Base-by-base conservation (phyloP, 495 filamentous ascomycete genomes). In the Penicillium salamii region DNA sequence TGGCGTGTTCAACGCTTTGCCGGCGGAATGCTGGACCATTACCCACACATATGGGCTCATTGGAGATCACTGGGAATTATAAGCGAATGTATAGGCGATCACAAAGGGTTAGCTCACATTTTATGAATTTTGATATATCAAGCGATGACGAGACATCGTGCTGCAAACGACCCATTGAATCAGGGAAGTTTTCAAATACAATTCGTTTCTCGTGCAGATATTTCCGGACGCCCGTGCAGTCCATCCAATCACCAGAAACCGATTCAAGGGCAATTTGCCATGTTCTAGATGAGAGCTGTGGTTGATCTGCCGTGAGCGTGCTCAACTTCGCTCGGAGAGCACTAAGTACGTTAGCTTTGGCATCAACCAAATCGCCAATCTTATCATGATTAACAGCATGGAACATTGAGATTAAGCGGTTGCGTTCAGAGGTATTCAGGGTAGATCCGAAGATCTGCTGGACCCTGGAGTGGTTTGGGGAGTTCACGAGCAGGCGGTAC, bases 141-240 rank as follows among this genome's bases (percentile, higher is more conserved):
- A 68, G 34, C 38, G 52, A 34, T 24, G 55, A 32, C 19, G 53
- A 49, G 42, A 40, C 46, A 31, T 34, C 18, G 20, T 39, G 38
- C 12, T 23, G 34, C 18, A 8, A 3, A 29, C 17, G 35, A 21
- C 46, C 36, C 31, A 18, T 23, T 13, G 46, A 21, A 40, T 23
- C 46, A 15, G 35, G 6, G 9, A 20, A 35, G 17, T 49, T 53
- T 19, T 58, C 46, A 32, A 57, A 18, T 20, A 42, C 35, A 28
- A 59, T 49, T n/a, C 52, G 52, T 29, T 45, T 60, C 21, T 65
- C 54, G 12, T 51, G 50, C 35, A 68, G 26, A 26, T 58, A 46
- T 44, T 32, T 52, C 46, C 66, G 65, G 15, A 66, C 60, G n/a
- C 55, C 65, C 45, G 38, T 57, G n/a, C 59, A 59, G 60, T 68